These are phyloP conservation scores for Coemansia erecta DNA, from an alignment of 192 early-diverging fungal genomes.

Conservation along the genomic window DNA sequence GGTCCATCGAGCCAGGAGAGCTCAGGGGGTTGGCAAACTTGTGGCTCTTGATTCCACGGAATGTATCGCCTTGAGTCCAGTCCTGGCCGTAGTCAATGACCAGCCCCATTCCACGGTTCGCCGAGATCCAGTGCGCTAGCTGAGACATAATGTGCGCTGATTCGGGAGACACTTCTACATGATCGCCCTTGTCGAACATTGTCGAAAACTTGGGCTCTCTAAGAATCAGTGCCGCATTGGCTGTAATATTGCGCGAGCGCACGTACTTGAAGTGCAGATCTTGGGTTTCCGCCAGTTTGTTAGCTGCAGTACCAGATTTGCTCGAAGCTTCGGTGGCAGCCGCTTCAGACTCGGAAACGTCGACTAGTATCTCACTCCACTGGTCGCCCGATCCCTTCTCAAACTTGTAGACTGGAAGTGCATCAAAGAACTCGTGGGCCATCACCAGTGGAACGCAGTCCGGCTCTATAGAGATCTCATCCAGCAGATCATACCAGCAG, in stretches of 20 bases:
- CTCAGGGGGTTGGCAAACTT: constrained; percentile 75
- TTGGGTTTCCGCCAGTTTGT: background rate
- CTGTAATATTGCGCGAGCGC: constrained; percentile 61
- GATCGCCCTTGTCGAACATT: constrained; percentile 68
- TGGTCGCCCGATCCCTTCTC: constrained; percentile 65
- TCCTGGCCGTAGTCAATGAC: constrained; percentile 91
- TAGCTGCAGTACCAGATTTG: background rate
- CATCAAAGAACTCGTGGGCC: constrained; percentile 98
- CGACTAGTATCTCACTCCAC: constrained; percentile 90
- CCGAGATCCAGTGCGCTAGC: constrained; percentile 69
- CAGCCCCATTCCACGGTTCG: constrained; percentile 68
- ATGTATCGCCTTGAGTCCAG: constrained; percentile 68
- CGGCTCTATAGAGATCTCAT: constrained; percentile 45
- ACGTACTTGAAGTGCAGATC: constrained; percentile 68
- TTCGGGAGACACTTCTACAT: constrained; percentile 84
- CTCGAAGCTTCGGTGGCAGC: background rate
- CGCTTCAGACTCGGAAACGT: constrained; percentile 65
- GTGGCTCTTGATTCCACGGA: constrained; percentile 86
- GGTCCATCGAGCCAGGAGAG: constrained; percentile 79
- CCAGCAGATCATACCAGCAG: constrained; percentile 69
- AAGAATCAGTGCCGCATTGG: constrained; percentile 45
- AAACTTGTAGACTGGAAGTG: constrained; percentile 80
- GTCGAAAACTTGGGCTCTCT: constrained; percentile 41
- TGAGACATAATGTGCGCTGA: constrained; percentile 61
- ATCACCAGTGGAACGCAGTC: constrained; percentile 68